Base-by-base conservation (phyloP, 2,329 filamentous ascomycete species). In the Diaporthe capsici region DNA sequence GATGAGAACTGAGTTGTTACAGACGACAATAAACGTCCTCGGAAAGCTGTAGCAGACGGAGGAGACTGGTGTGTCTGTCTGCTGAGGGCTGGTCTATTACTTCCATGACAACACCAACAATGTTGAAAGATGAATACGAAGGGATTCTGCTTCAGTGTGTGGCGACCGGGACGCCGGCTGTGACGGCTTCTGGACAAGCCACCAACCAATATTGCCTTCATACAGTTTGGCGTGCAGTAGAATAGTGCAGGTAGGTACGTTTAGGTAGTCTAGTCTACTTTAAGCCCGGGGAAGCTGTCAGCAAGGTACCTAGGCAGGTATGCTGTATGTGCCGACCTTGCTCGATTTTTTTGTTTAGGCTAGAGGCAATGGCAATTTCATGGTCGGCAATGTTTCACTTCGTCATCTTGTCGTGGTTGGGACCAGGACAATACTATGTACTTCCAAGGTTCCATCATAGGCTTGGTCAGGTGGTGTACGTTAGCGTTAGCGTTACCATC, bases 361-460 rank as follows among this genome's bases (percentile, higher is more conserved):
- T 68, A 28, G 47, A 68, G 63, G 63, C 31, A 37, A 28, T 68
- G 47, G 25, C 20, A 53, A 39, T 53, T 3, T 68, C n/a, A 25
- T 39, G 34, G 31, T 68, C 63, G 63, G 47, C 31, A 68, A 53
- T 53, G 47, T 68, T 68, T 53, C 63, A 68, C 63, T 28, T 70
- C 65, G 63, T 70, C 65, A 70, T 70, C 22, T 42, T 70, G 65
- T 70, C 65, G 49, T 70, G 34, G 25, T 70, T 55, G 47, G 31
- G 22, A 25, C 63, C 31, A 17, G 53, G 63, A 39, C 47, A 20
- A 17, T 9, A 49, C 34, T 34, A 34, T 34, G 7, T 34, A 34
- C 44, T 68, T 42, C 65, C 65, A 39, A 68, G 65, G 47, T 53
- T 68, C 47, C 65, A 39, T 42, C 65, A 68, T 65, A 67, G 63